Evolutionary conservation across 257 asterid species (phyloP).

Genomic region (Henckelia pumila): DNA sequence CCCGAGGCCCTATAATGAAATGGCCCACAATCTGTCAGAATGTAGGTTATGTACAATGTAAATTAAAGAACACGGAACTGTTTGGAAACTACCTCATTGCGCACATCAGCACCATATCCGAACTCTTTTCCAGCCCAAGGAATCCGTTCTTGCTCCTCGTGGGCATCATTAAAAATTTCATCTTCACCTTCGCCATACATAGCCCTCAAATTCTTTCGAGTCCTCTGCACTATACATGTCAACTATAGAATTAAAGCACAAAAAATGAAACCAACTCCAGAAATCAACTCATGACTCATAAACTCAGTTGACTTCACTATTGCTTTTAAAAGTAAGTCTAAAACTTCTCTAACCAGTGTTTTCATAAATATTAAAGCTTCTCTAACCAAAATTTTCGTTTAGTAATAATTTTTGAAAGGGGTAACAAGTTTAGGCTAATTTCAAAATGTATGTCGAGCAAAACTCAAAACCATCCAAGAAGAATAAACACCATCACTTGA

Average conservation of each 20-base stretch:
- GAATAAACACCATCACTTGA: too few species aligned
- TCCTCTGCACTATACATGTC: conserved; percentile 55
- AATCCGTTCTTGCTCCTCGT: conserved; percentile 45
- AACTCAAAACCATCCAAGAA: too few species aligned
- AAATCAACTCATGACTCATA: neutral
- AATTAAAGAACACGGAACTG: conserved; percentile 7
- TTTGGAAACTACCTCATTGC: conserved; percentile 42
- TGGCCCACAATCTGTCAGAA: neutral
- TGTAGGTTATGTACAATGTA: conserved; percentile 9
- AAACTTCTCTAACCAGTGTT: too few species aligned
- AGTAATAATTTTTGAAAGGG: too few species aligned
- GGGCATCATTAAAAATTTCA: conserved; percentile 58
- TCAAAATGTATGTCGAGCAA: too few species aligned
- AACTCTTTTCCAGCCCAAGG: conserved; percentile 54
- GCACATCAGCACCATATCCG: conserved; percentile 46
- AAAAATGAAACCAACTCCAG: neutral
- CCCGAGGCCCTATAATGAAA: too few species aligned
- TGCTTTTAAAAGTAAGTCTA: too few species aligned
- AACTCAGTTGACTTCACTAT: too few species aligned
- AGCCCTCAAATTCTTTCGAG: conserved; percentile 52
- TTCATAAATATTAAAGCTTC: too few species aligned
- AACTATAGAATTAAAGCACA: conserved; percentile 5
- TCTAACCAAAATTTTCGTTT: too few species aligned
- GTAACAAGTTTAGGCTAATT: too few species aligned
- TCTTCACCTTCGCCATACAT: conserved; percentile 78